Base-by-base conservation (phyloP, 805 yeast genomes). In the Suhomyces xylopsoci region DNA sequence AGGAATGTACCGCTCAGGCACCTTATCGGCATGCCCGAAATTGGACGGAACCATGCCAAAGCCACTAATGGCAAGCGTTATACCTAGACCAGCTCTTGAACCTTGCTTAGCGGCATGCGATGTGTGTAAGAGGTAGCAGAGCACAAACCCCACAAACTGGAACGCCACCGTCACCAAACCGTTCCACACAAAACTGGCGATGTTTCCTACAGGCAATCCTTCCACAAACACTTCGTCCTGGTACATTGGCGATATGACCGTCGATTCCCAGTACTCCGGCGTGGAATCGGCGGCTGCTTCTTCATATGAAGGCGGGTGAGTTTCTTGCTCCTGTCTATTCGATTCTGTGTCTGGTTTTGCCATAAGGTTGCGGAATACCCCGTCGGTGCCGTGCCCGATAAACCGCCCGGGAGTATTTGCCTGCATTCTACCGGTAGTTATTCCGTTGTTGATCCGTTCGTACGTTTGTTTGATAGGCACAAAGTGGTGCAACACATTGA, bases 21-120 rank as follows among this genome's bases (percentile, higher is more conserved):
- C 54, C 43, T 61, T 55, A 49, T 72, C 71, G 1, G 76, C 59
- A 45, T 65, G 65, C 9, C 79, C 80, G 53, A 66, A 68, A 58
- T 74, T 75, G 7, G 73, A 60, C 1, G 80, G 79, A 7, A 72
- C 62, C 55, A 69, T 61, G 47, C 63, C 63, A 61, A 64, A 70
- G 7, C 78, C 96, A 58, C 85, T 83, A 51, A 85, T 82, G 49
- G 93, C 75, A 57, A 94, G 80, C 0, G 97, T 90, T 55, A 88
- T 65, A 2, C 98, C 98, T 52, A 94, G 72, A 0, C 99, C 99
- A 17, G 93, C 88, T 55, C 96, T 77, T 1, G 97, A 87, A 2
- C 99, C 99, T 63, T 92, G 92, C 65, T 90, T 90, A 3, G 97
- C 96, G 5, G 98, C 97, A 66, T 94, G 99, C 2, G 97, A 89